phyloP scores from a whole-genome alignment of 148 eudicot species.

The Dysphania ambrosioides region DNA sequence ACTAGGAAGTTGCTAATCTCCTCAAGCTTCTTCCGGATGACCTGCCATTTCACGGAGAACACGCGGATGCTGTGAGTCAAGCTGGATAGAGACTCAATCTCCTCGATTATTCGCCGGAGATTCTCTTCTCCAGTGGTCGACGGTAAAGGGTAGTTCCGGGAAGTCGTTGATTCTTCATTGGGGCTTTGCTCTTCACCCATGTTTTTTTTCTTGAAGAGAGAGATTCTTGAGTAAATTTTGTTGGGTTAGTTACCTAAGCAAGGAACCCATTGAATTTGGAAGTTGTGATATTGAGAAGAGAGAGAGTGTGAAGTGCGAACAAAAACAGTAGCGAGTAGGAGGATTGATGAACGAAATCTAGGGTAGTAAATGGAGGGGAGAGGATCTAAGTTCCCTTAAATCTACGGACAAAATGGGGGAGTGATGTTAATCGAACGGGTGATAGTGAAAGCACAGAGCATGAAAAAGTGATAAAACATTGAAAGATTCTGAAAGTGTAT shows the following conservation, averaged over 20 bases:
- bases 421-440: conserved; percentile 7
- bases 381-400: conserved; percentile 20
- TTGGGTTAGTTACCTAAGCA: background rate
- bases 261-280: conserved; percentile 16
- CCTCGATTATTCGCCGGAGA: conserved; percentile 37
- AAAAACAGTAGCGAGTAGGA: no score
- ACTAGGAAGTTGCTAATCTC: conserved; percentile 53
- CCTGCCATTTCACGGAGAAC: conserved; percentile 64
- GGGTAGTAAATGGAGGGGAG: conserved; percentile 26
- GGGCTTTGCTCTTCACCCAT: conserved; percentile 41
- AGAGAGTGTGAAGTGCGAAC: conserved; percentile 4
- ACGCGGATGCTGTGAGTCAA: conserved; percentile 55
- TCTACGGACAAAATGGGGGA: conserved; percentile 8
- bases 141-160: conserved; percentile 16
- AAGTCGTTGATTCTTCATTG: background rate
- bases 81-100: conserved; percentile 37
- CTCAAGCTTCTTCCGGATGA: conserved; percentile 54
- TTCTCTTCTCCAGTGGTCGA: conserved; percentile 21
- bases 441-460: background rate
- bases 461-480: conserved; percentile 3
- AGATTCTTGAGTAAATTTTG: background rate
- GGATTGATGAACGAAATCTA: conserved; percentile 13
- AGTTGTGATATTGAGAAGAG: no score
- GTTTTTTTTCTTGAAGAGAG: no score
- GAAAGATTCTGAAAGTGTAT: conserved; percentile 8